Percentiles rank a stretch among this genome's conserved stretches.
phyloP scores from a whole-genome alignment of 805 yeast genomes.

The Schizosaccharomyces lindneri region DNA sequence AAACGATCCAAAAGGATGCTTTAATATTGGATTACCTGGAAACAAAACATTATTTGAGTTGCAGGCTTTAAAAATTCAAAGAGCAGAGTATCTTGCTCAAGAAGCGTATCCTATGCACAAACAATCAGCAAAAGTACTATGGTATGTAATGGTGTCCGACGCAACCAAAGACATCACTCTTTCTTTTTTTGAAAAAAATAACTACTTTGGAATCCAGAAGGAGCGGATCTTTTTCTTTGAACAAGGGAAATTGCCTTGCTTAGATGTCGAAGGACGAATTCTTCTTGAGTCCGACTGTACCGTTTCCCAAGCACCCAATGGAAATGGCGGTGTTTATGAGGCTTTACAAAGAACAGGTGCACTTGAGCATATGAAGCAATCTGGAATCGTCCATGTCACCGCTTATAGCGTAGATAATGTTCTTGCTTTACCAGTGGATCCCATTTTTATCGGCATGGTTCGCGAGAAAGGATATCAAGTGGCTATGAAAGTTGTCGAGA shows the following conservation, averaged over 20 bases:
- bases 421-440: constrained; percentile 80
- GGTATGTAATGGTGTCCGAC: constrained; percentile 89
- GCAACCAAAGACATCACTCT: constrained; percentile 65
- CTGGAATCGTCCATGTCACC: constrained; percentile 69
- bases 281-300: constrained; percentile 30
- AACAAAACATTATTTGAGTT: constrained; percentile 66
- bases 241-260: constrained; percentile 89
- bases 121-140: constrained; percentile 24
- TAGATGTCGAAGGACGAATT: constrained; percentile 47
- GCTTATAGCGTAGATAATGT: constrained; percentile 94
- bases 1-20: constrained; percentile 79
- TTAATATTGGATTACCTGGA: constrained; percentile 64
- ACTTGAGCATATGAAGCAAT: constrained; percentile 36
- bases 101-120: constrained; percentile 4
- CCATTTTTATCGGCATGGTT: constrained; percentile 68
- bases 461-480: constrained; percentile 38
- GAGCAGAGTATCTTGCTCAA: constrained; percentile 33
- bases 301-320: constrained; percentile 80
- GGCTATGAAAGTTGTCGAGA: constrained; percentile 87
- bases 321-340: constrained; percentile 87
- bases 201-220: constrained; percentile 43
- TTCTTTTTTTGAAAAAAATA: constrained; percentile 32
- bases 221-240: constrained; percentile 55
- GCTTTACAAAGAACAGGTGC: constrained; percentile 45
- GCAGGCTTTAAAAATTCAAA: constrained; percentile 65